phyloP scores from a whole-genome alignment of 768 basidiomycete species.

The Leucocoprinus sp. region DNA sequence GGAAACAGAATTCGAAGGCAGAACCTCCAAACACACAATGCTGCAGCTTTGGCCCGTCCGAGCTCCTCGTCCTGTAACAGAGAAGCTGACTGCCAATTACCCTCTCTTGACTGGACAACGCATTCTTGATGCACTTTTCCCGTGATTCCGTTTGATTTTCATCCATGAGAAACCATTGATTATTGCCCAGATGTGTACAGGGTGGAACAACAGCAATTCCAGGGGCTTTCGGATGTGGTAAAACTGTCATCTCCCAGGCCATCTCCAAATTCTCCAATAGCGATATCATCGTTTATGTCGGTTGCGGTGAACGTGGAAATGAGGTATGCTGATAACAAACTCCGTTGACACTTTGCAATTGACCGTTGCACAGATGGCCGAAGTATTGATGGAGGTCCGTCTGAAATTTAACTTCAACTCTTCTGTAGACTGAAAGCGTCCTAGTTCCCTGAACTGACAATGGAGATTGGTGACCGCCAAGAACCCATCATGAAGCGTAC shows the following conservation, averaged over 20 bases:
- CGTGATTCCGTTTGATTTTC: constrained; percentile 39
- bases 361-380: constrained; percentile 62
- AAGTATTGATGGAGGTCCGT: constrained; percentile 92
- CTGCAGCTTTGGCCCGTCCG: constrained; percentile 99
- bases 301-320: constrained; percentile 98
- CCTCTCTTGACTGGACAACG: constrained; percentile 95
- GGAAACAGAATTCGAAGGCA: constrained; percentile 97
- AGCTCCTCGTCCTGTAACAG: constrained; percentile 90
- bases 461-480: constrained; percentile 87
- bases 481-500: constrained; percentile 99
- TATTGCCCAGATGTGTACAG: constrained; percentile 72
- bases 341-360: not conserved
- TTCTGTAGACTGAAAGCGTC: constrained; percentile 4
- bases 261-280: constrained; percentile 98
- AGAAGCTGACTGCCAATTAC: constrained; percentile 89
- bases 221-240: constrained; percentile 97
- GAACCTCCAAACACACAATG: constrained; percentile 87
- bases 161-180: not conserved
- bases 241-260: constrained; percentile 98
- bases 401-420: not conserved
- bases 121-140: constrained; percentile 94
- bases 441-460: constrained; percentile 83
- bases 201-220: constrained; percentile 97
- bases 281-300: constrained; percentile 98
- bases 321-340: constrained; percentile 43